These are phyloP conservation scores for Macrolepiota albuminosa DNA, from an alignment of 768 basidiomycete species.

Conservation along the genomic window DNA sequence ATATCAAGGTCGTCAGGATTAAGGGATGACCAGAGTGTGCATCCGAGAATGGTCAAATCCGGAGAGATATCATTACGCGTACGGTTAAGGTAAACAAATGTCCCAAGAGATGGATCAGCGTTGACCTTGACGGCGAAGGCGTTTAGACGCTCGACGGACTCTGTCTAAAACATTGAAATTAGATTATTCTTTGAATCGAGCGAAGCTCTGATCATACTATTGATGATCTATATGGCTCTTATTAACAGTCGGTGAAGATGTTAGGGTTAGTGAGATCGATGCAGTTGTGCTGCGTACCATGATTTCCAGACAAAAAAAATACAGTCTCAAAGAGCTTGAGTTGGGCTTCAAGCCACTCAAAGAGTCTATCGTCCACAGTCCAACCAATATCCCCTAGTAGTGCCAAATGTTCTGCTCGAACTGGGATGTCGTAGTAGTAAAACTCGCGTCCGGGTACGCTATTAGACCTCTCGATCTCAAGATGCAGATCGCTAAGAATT, in stretches of 20 bases:
- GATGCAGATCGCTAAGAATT: conserved; percentile 10
- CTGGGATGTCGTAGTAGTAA: conserved; percentile 23
- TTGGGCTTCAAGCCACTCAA: conserved; percentile 27
- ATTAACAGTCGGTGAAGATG: not conserved
- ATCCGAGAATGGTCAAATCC: conserved; percentile 32
- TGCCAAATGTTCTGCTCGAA: conserved; percentile 22
- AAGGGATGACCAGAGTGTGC: conserved; percentile 34
- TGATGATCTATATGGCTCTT: conserved; percentile 3
- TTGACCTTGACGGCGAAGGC: not conserved
- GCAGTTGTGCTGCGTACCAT: conserved; percentile 7
- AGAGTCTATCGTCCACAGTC: conserved; percentile 24
- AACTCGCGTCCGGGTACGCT: not conserved
- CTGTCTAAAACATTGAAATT: not conserved
- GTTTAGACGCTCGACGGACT: not conserved
- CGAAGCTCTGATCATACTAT: not conserved
- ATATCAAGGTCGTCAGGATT: conserved; percentile 23
- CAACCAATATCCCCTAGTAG: conserved; percentile 34
- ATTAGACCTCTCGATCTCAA: conserved; percentile 1
- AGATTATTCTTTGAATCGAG: not conserved
- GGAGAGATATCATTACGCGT: conserved; percentile 28
- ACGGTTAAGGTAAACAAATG: conserved; percentile 29
- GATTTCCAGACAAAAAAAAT: conserved; percentile 32
- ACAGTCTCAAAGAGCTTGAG: conserved; percentile 24
- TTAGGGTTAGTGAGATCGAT: not conserved
- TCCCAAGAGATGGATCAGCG: conserved; percentile 9